Evolutionary conservation across 1,284 basidiomycete species (phyloP).

Genomic region (Pholiota adiposa): DNA sequence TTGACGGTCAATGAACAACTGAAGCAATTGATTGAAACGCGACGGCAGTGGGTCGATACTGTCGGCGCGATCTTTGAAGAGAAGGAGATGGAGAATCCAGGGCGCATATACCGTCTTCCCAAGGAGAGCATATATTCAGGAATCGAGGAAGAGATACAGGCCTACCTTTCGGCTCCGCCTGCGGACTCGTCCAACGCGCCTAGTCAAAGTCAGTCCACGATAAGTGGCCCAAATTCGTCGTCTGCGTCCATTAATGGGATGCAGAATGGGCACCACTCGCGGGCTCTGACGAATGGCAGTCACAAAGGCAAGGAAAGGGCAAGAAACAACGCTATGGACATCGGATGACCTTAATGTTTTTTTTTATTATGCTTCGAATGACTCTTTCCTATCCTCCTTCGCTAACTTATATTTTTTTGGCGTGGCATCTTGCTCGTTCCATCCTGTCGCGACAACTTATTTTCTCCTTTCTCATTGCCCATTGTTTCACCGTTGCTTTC

Average conservation of each 20-base stretch:
- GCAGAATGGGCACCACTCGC: slow-evolving; percentile 16
- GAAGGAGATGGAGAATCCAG: slow-evolving; percentile 64
- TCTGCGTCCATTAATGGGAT: slow-evolving; percentile 22
- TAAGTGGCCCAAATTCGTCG: slow-evolving; percentile 11
- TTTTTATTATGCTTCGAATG: slow-evolving; percentile 24
- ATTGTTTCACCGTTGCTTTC: slow-evolving; percentile 2
- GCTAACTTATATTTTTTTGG: slow-evolving; percentile 9
- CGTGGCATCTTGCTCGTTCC: slow-evolving; percentile 6
- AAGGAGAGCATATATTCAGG: slow-evolving; percentile 74
- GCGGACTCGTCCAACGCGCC: slow-evolving; percentile 6
- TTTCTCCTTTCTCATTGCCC: slow-evolving; percentile 9
- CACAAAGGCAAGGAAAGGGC: slow-evolving; percentile 52
- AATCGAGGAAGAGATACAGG: slow-evolving; percentile 65
- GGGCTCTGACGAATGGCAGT: slow-evolving; percentile 35
- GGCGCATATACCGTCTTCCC: slow-evolving; percentile 78
- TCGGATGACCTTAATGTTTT: slow-evolving; percentile 40
- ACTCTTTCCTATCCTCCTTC: slow-evolving; percentile 12
- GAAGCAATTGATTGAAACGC: slow-evolving; percentile 68
- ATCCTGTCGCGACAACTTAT: not conserved
- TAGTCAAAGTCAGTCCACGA: slow-evolving; percentile 16
- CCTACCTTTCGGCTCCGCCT: slow-evolving; percentile 24
- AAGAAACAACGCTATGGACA: slow-evolving; percentile 57
- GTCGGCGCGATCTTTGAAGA: slow-evolving; percentile 71
- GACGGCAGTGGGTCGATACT: slow-evolving; percentile 73
- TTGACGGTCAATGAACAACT: slow-evolving; percentile 76